Evolutionary conservation across 805 yeast species (phyloP).

Genomic region (Jamesozyma jinghongensis): DNA sequence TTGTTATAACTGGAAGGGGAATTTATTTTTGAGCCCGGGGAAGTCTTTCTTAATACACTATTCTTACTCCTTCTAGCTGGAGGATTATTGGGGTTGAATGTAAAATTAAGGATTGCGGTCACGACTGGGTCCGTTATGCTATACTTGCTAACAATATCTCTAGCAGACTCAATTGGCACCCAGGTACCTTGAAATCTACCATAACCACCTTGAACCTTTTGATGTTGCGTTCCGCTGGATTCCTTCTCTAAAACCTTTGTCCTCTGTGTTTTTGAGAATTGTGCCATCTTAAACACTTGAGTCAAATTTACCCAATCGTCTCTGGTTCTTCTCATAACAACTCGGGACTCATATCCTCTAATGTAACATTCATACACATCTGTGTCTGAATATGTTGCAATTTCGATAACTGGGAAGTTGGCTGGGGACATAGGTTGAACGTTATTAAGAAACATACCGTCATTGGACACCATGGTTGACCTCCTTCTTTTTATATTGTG

Average conservation of each 20-base stretch:
- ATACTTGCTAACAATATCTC: slow-evolving; percentile 43
- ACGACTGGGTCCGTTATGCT: slow-evolving; percentile 43
- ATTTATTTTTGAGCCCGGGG: slow-evolving; percentile 26
- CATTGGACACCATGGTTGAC: not conserved
- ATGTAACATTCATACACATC: slow-evolving; percentile 57
- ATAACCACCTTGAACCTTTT: slow-evolving; percentile 78
- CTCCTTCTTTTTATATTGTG: too few relatives aligned
- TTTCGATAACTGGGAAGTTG: slow-evolving; percentile 23
- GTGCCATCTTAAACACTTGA: slow-evolving; percentile 69
- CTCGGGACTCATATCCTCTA: slow-evolving; percentile 35
- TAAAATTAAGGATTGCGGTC: slow-evolving; percentile 44
- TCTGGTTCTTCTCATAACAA: slow-evolving; percentile 69
- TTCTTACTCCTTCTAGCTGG: slow-evolving; percentile 35
- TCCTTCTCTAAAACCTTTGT: slow-evolving; percentile 70
- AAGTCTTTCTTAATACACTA: slow-evolving; percentile 24
- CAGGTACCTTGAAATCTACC: slow-evolving; percentile 83
- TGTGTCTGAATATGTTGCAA: slow-evolving; percentile 42
- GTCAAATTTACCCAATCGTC: slow-evolving; percentile 95
- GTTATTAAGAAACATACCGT: not conserved
- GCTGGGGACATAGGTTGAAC: not conserved
- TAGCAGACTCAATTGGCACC: slow-evolving; percentile 65
- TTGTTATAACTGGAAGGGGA: slow-evolving; percentile 30
- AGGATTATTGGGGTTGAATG: slow-evolving; percentile 39
- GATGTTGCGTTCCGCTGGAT: slow-evolving; percentile 60
- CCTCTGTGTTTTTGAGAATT: slow-evolving; percentile 69